Evolutionary conservation across 345 rosid genomes (phyloP).

Genomic region (Arabis alpina): DNA sequence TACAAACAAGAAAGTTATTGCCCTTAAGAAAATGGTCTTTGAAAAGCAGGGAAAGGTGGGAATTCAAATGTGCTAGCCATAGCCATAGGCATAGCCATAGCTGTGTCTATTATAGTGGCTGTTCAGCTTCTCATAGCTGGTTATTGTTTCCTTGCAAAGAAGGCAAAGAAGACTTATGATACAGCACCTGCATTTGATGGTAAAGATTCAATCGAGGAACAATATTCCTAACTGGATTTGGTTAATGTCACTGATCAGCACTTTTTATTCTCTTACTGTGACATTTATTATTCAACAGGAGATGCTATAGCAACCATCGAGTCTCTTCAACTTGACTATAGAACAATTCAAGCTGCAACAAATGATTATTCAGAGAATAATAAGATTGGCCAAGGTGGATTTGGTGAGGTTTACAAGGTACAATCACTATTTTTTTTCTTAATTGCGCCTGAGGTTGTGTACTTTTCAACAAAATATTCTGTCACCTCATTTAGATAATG

Average conservation of each 20-base stretch:
- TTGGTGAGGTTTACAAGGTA: constrained; percentile 69
- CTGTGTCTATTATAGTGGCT: too few relatives aligned
- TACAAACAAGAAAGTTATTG: not conserved
- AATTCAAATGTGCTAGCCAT: too few relatives aligned
- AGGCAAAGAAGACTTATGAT: too few relatives aligned
- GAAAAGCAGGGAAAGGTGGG: constrained; percentile 41
- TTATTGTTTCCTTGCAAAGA: too few relatives aligned
- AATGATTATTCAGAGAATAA: constrained; percentile 46
- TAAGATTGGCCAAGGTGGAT: constrained; percentile 66
- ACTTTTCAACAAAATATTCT: too few relatives aligned
- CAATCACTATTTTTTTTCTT: not conserved
- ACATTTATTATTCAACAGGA: constrained; percentile 21
- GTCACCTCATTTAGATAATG: not conserved
- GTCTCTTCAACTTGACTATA: constrained; percentile 50
- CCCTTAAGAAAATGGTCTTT: not conserved
- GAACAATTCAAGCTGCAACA: constrained; percentile 51
- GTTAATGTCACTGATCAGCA: not conserved
- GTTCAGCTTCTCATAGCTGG: too few relatives aligned
- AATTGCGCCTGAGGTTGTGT: too few relatives aligned
- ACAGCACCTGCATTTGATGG: too few relatives aligned
- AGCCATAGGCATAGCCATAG: too few relatives aligned
- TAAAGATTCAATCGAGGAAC: not conserved
- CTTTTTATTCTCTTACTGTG: not conserved
- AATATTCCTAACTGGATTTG: not conserved
- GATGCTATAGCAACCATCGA: constrained; percentile 43